Evolutionary conservation across 805 yeast species (phyloP).

Genomic region (Saccharomycopsis schoenii): DNA sequence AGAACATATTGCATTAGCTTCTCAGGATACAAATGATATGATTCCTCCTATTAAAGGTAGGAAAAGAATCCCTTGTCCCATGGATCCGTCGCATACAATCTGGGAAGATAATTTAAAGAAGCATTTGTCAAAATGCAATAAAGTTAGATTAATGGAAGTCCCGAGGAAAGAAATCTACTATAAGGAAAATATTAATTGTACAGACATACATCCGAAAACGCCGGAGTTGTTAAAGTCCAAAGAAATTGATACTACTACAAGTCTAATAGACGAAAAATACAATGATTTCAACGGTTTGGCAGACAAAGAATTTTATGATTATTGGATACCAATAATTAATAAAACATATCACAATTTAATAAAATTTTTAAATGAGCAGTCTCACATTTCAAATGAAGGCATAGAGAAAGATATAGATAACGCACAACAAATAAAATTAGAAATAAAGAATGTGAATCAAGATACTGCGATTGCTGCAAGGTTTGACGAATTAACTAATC

Average conservation of each 20-base stretch:
- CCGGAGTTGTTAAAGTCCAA: background rate
- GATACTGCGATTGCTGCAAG: slow-evolving; percentile 28
- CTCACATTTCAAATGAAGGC: background rate
- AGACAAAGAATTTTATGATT: slow-evolving; percentile 16
- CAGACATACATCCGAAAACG: background rate
- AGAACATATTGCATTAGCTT: slow-evolving; percentile 35
- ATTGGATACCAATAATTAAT: slow-evolving; percentile 29
- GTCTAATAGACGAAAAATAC: slow-evolving; percentile 13
- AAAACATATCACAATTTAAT: slow-evolving; percentile 26
- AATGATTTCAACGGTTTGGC: slow-evolving; percentile 1
- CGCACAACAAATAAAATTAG: slow-evolving; percentile 17
- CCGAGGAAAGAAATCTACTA: background rate
- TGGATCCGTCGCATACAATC: slow-evolving; percentile 66
- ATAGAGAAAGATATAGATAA: background rate
- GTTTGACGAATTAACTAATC: slow-evolving; percentile 40
- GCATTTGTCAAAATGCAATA: slow-evolving; percentile 58
- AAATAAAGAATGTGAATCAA: slow-evolving; percentile 22
- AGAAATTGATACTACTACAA: background rate
- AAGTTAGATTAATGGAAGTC: slow-evolving; percentile 24
- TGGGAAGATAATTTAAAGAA: slow-evolving; percentile 46
- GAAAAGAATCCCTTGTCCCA: slow-evolving; percentile 59
- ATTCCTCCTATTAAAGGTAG: slow-evolving; percentile 10
- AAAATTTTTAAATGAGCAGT: background rate
- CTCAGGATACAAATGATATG: slow-evolving; percentile 3
- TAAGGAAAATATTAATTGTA: background rate